A percentile compares a stretch with the other conserved stretches of the same genome.
Evolutionary conservation across 2,329 filamentous ascomycete genomes (phyloP).

Genomic region (Ceratocystis cacaofunesta): DNA sequence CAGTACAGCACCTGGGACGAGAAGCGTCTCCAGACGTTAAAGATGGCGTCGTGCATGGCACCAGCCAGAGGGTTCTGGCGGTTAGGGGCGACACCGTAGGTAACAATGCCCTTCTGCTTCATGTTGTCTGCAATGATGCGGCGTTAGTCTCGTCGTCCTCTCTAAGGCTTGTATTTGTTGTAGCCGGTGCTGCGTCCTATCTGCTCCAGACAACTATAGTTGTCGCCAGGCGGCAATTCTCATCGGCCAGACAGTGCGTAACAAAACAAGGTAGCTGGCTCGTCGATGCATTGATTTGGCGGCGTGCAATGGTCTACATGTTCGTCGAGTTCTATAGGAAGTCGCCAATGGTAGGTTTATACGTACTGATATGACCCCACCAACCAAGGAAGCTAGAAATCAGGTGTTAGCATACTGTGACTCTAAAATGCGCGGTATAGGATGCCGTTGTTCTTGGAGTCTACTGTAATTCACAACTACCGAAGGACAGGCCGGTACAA

Average conservation of each 20-base stretch:
- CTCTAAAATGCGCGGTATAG: background rate
- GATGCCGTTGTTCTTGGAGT: too few relatives aligned
- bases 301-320: background rate
- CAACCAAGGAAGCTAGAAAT: conserved; percentile 15
- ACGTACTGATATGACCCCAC: conserved; percentile 17
- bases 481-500: background rate
- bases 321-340: background rate
- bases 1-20: conserved; percentile 80
- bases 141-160: background rate
- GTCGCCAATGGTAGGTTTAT: background rate
- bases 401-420: background rate
- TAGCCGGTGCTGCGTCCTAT: background rate
- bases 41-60: conserved; percentile 64
- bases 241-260: background rate
- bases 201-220: background rate
- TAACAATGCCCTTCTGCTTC: conserved; percentile 49
- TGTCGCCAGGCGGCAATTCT: background rate
- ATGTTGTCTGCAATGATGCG: conserved; percentile 7
- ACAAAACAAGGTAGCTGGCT: background rate
- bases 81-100: conserved; percentile 71
- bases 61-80: conserved; percentile 78
- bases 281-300: background rate
- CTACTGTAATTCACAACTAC: background rate
- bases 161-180: background rate
- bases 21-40: conserved; percentile 87